Percentiles rank a stretch among this genome's conserved stretches.
These are phyloP conservation scores for Suillus variegatus DNA, from an alignment of 768 basidiomycete species.

Conservation along the genomic window DNA sequence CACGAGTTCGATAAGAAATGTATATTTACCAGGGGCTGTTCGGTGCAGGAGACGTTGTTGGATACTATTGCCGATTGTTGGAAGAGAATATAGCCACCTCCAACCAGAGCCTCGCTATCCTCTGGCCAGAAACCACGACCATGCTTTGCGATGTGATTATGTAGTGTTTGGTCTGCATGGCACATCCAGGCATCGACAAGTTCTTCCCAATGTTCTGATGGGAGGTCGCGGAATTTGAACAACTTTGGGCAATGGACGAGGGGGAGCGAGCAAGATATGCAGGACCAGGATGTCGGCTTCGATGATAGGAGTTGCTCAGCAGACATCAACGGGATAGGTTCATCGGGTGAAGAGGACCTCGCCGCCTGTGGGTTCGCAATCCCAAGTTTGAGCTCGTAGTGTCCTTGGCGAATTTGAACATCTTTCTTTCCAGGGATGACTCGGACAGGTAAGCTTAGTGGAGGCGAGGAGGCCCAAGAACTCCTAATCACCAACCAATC, in stretches of 20 bases:
- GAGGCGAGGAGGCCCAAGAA: constrained; percentile 56
- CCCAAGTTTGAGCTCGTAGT: constrained; percentile 73
- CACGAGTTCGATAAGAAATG: constrained; percentile 10
- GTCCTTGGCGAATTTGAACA: constrained; percentile 53
- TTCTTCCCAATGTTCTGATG: constrained; percentile 97
- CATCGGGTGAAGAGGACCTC: constrained; percentile 21
- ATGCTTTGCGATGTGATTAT: constrained; percentile 63
- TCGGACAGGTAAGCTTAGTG: constrained; percentile 56
- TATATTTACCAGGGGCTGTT: constrained; percentile 57
- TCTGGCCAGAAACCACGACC: constrained; percentile 80
- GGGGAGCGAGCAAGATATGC: constrained; percentile 78
- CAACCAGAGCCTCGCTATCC: constrained; percentile 74
- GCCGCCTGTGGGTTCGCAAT: constrained; percentile 28
- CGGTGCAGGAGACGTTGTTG: constrained; percentile 17
- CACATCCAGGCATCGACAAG: constrained; percentile 99
- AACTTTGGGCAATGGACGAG: constrained; percentile 54
- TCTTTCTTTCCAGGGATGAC: constrained; percentile 62
- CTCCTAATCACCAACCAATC: constrained; percentile 66
- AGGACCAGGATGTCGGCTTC: constrained; percentile 68
- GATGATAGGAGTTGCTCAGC: constrained; percentile 60
- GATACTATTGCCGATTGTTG: constrained; percentile 1
- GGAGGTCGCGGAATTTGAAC: constrained; percentile 74
- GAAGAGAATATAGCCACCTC: constrained; percentile 87
- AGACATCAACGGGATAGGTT: constrained; percentile 58
- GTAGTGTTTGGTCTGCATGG: constrained; percentile 84